These are phyloP conservation scores for Poa pratensis DNA, from an alignment of 176 grass and related monocot species.

Conservation along the genomic window DNA sequence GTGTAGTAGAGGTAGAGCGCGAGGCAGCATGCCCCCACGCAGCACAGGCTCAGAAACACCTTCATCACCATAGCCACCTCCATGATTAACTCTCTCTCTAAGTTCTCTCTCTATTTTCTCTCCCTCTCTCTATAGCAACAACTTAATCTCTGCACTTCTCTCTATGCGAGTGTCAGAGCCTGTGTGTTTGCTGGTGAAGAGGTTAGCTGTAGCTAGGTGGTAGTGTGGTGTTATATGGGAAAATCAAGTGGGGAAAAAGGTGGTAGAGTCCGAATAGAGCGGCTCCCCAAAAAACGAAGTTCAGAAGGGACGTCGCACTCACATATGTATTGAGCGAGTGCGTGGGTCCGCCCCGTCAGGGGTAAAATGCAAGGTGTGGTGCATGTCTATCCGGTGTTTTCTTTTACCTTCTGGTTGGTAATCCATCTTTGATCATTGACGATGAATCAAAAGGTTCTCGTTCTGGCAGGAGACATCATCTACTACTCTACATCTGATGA, in stretches of 20 bases:
- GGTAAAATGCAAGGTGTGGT: background rate
- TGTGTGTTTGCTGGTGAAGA: background rate
- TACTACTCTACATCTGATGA: background rate
- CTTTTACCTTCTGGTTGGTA: background rate
- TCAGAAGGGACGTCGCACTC: background rate
- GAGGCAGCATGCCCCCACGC: conserved; percentile 63
- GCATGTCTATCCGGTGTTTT: background rate
- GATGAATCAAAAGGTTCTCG: background rate
- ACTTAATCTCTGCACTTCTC: background rate
- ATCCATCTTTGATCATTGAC: background rate
- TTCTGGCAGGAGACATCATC: background rate
- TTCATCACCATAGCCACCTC: conserved; percentile 45
- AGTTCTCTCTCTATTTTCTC: background rate
- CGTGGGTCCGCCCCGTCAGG: background rate
- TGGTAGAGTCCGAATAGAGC: conserved; percentile 30
- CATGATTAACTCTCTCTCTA: background rate
- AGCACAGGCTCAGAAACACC: conserved; percentile 52
- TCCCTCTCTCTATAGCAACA: background rate
- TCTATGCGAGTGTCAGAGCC: background rate
- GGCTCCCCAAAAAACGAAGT: background rate
- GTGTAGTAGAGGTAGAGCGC: conserved; percentile 70
- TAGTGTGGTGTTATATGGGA: background rate
- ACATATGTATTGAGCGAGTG: background rate
- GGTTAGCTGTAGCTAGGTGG: conserved; percentile 10
- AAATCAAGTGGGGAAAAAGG: background rate